Percentiles rank a stretch among this genome's conserved stretches.
These are phyloP conservation scores for Zygoascus meyerae DNA, from an alignment of 1,139 yeast genomes.

Conservation along the genomic window DNA sequence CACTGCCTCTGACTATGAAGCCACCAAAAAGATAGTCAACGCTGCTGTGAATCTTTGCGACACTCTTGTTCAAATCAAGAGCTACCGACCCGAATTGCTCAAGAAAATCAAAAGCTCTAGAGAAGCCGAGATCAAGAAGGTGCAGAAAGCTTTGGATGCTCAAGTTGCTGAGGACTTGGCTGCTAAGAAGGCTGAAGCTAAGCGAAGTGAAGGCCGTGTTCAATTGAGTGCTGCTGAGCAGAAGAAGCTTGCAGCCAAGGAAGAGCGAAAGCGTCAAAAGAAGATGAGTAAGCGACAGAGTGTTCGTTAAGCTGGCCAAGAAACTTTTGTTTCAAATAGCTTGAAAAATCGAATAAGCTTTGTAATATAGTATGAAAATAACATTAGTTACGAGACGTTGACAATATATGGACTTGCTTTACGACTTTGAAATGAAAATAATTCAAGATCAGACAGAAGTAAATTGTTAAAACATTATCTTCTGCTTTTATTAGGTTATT, in stretches of 20 bases:
- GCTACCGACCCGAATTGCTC: constrained; percentile 55
- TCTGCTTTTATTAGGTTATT: not conserved
- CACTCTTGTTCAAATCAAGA: constrained; percentile 41
- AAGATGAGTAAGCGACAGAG: constrained; percentile 32
- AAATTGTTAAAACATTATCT: no score
- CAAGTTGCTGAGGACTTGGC: constrained; percentile 62
- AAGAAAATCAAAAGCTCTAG: constrained; percentile 71
- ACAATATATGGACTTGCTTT: no score
- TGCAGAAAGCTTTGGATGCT: constrained; percentile 54
- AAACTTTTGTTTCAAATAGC: no score
- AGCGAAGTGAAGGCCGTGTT: constrained; percentile 51
- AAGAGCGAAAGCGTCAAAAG: constrained; percentile 51
- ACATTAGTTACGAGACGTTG: not conserved
- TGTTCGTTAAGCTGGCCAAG: not conserved
- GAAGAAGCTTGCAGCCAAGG: constrained; percentile 69
- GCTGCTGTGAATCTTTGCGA: constrained; percentile 54
- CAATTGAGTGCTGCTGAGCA: constrained; percentile 54
- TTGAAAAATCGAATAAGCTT: not conserved
- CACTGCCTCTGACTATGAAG: constrained; percentile 42
- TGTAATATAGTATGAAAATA: not conserved
- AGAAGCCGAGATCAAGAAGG: constrained; percentile 60
- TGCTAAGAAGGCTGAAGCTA: constrained; percentile 62
- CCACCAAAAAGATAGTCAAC: constrained; percentile 44
- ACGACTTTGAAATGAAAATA: no score
- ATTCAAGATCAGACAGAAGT: no score